A percentile compares a stretch with the other conserved stretches of the same genome.
Conservation (phyloP, 331 rosid genomes). For the Quercus tomentella region DNA sequence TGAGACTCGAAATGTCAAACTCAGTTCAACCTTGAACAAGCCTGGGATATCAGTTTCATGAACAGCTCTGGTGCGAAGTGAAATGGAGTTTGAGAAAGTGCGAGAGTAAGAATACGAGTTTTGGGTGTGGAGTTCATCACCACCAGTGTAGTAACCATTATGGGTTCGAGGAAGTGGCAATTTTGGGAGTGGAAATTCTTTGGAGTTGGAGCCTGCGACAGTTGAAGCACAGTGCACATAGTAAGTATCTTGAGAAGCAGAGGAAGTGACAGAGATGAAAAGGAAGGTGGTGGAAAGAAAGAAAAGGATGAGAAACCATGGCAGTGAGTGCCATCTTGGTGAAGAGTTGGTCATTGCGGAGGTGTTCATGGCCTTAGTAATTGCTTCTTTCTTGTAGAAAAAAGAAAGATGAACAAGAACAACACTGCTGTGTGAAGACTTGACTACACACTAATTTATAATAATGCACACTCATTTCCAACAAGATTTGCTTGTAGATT, state of each 20-base stretch:
- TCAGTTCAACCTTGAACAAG: constrained; percentile 32
- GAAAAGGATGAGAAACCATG: constrained; percentile 27
- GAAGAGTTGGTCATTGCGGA: background rate
- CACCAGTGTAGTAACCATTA: constrained; percentile 37
- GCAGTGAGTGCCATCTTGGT: background rate
- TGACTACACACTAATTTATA: too few species aligned
- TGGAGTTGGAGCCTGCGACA: constrained; percentile 25
- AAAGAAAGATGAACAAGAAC: too few species aligned
- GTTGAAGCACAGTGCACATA: constrained; percentile 34
- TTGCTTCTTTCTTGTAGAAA: background rate
- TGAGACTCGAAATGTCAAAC: constrained; percentile 10
- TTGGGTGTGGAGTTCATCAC: constrained; percentile 10
- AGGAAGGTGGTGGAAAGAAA: constrained; percentile 12
- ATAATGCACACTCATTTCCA: too few species aligned
- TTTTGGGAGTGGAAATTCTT: too few species aligned
- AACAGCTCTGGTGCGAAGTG: background rate
- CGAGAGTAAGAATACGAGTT: background rate
- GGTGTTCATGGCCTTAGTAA: background rate
- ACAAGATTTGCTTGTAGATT: too few species aligned
- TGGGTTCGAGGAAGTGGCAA: constrained; percentile 1
- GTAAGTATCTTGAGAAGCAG: constrained; percentile 21
- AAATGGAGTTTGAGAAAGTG: background rate
- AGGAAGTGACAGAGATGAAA: constrained; percentile 18
- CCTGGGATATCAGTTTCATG: constrained; percentile 18
- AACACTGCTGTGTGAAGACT: too few species aligned